Base-by-base conservation (phyloP, 495 filamentous ascomycete genomes). In the Cetradonia linearis region DNA sequence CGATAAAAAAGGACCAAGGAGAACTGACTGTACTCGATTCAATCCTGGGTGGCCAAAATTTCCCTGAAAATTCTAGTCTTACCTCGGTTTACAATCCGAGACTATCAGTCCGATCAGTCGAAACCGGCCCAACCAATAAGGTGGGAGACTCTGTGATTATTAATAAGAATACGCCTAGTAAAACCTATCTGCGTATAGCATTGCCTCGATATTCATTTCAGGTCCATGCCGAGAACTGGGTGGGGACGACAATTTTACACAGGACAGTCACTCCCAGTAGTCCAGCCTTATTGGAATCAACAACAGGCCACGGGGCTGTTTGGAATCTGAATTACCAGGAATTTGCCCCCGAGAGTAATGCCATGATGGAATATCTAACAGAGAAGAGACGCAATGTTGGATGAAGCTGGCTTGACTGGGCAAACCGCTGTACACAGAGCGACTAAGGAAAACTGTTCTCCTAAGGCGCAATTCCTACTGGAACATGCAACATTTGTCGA, bases 181-280 rank as follows among this genome's bases (percentile, higher is more conserved):
- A 46, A 11, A 46, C 42, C 4, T 46, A 46, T 23, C 18, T 46
- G 9, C 42, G 23, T 23, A 3, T 46, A 20, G 42, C 42, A 23
- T 11, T 46, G 8, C 42, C 23, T 23, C 42, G 23, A 23, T 23
- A 46, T 11, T 10, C 7, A 11, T 0, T 11, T 3, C 8, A 2
- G 3, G 9, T 46, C 42, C 7, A 8, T 3, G 1, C 42, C 42
- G 5, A 0, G 3, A 20, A 46, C 2, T 0, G 1, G 0, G 0
- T 0, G n/a, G 1, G 20, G 8, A 46, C n/a, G 8, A 46, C 42
- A 0, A 20, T 20, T 11, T 46, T 46, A 11, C 42, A 46, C 13
- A 10, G 6, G 10, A 10, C 42, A 23, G 20, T 46, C 3, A 0
- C 3, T 5, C n/a, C 42, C n/a, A 2, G 5, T 23, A 1, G 1